These are phyloP conservation scores for Leucocoprinus leucothites DNA, from an alignment of 768 basidiomycete genomes.

Conservation along the genomic window DNA sequence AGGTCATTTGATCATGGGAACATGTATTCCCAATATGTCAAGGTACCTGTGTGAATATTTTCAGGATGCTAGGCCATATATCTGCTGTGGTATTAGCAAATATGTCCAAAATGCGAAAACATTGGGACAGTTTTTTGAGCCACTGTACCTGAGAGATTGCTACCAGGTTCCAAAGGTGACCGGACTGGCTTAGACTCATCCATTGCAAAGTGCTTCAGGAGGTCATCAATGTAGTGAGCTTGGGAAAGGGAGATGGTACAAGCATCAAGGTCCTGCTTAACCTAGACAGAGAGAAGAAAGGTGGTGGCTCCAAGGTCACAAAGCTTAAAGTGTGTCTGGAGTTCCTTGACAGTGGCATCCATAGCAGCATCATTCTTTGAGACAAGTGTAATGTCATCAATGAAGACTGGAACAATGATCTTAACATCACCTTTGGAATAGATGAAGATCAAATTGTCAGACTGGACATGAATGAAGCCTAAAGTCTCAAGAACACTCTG, in stretches of 20 bases:
- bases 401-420: constrained; percentile 25
- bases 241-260: constrained; percentile 22
- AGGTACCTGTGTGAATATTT: no score
- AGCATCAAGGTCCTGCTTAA: constrained; percentile 14
- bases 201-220: constrained; percentile 21
- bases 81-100: no score
- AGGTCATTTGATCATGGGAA: no score
- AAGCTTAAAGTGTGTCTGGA: constrained; percentile 15
- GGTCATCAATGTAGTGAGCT: constrained; percentile 18
- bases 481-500: constrained; percentile 17
- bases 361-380: constrained; percentile 1
- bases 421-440: constrained; percentile 14
- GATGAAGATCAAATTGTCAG: constrained; percentile 23
- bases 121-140: no score
- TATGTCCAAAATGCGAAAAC: no score
- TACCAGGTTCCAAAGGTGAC: constrained; percentile 20
- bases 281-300: constrained; percentile 22
- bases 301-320: constrained; percentile 14
- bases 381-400: constrained; percentile 26
- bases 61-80: no score
- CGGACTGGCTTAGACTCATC: constrained; percentile 15
- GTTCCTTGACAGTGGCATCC: constrained; percentile 8
- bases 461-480: constrained; percentile 21
- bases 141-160: constrained; percentile 9
- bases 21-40: no score